Evolutionary conservation across 495 filamentous ascomycete species (phyloP), one percentile per base, ranked within the genome.

Genomic region (Penicillium antarcticum): DNA sequence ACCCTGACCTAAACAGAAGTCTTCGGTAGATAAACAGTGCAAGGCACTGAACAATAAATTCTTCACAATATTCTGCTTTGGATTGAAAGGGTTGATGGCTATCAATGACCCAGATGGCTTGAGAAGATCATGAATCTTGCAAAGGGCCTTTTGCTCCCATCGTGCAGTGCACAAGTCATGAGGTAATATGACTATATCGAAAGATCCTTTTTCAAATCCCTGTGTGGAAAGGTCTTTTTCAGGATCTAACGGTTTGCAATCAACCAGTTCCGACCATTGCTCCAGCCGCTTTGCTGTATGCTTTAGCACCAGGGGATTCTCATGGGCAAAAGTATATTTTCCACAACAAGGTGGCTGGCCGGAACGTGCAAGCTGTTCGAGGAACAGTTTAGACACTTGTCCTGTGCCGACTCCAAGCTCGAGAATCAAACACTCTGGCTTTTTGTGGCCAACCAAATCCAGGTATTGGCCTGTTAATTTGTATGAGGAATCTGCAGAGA

Each of bases 131-230:
- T 71, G 62, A 1, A 68, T 55, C 24, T 79, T 73, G 5, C 6
- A 32, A 9, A 84, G 39, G 0, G 68, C 77, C 17, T 60, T 23
- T 1, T 67, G 38, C 0, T 76, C 51, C 10, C 56, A 52, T 0
- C 38, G 48, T 0, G 73, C 77, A 0, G 70, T 72, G 45, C 80
- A 73, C 1, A 83, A 48, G 2, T 69, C 73, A 52, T 73, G 63
- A 3, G 69, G 51, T 6, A 70, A 66, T 9, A 81, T 55, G 14
- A 80, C 60, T 0, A 80, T 41, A 48, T 81, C 76, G 48, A 67
- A 80, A 0, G 43, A 47, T 7, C 44, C 41, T 8, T 49, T 44
- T 9, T 53, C 50, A 41, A 72, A 66, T 3, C 67, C 73, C 35
- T 78, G 73, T 5, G 56, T 39, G 0, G 52, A 1, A 3, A 68